Conservation (phyloP, 2,329 filamentous ascomycete genomes). For the Gnomoniopsis smithogilvyi region DNA sequence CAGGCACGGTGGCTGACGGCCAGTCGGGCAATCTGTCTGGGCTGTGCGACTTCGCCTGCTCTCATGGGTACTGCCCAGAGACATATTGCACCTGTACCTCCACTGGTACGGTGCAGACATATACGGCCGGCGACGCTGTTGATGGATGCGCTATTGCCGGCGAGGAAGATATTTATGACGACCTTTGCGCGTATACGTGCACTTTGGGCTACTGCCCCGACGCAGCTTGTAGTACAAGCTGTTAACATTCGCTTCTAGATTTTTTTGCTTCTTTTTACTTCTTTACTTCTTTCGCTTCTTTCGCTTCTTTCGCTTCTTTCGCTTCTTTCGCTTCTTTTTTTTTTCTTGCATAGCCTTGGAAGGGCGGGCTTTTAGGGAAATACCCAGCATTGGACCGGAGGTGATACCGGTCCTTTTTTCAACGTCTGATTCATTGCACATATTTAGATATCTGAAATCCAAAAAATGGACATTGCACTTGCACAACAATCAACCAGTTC, state of each 20-base stretch:
- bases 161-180: constrained; percentile 34
- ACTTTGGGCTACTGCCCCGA: constrained; percentile 43
- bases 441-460: neutral
- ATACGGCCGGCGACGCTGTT: constrained; percentile 24
- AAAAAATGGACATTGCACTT: neutral
- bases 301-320: no score
- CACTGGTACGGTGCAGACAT: constrained; percentile 10
- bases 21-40: constrained; percentile 19
- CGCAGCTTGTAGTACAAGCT: constrained; percentile 26
- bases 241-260: neutral
- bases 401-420: neutral
- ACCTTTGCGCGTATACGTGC: constrained; percentile 44
- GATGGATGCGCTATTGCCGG: constrained; percentile 32
- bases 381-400: neutral
- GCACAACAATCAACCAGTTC: neutral
- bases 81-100: constrained; percentile 19
- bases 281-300: neutral
- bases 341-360: neutral
- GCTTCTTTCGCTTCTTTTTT: neutral
- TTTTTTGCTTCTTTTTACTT: neutral
- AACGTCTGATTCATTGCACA: neutral
- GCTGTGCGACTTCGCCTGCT: constrained; percentile 21
- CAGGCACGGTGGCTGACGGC: constrained; percentile 14
- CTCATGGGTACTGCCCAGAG: constrained; percentile 20
- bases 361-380: neutral